A percentile compares a stretch with the other conserved stretches of the same genome.
Conservation (phyloP, 257 asterid genomes). For the Paraleonurus japonicus region DNA sequence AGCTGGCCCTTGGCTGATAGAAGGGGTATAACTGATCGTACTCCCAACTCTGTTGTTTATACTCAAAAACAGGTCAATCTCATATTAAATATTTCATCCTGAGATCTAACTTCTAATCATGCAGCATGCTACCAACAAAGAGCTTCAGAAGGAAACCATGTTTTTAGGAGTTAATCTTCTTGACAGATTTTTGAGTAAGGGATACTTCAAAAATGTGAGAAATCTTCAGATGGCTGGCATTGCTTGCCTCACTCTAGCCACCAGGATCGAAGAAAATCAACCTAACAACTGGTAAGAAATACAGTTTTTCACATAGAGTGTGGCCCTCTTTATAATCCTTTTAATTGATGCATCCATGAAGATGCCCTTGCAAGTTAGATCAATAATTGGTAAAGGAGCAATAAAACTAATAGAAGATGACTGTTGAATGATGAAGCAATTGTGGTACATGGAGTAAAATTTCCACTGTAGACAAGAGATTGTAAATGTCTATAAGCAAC, state of each 20-base stretch:
- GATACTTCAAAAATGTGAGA: constrained; percentile 66
- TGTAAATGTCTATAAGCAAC: background rate
- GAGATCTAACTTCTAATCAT: background rate
- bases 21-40: background rate
- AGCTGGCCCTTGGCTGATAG: background rate
- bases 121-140: constrained; percentile 69
- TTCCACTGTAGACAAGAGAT: background rate
- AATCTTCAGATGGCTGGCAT: constrained; percentile 87
- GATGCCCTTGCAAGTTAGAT: constrained; percentile 3
- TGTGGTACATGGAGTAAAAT: background rate
- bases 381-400: background rate
- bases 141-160: constrained; percentile 86
- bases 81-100: background rate
- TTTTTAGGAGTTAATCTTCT: constrained; percentile 81
- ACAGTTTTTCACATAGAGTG: background rate
- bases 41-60: background rate
- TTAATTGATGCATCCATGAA: background rate
- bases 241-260: constrained; percentile 91
- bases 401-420: background rate
- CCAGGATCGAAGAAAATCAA: constrained; percentile 96
- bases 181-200: constrained; percentile 79
- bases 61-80: background rate
- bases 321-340: background rate
- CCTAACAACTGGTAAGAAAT: constrained; percentile 67
- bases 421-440: background rate